Evolutionary conservation across 2,329 filamentous ascomycete species (phyloP), one percentile per base, ranked within the genome.

Genomic region (Sclerotinia trifoliorum): DNA sequence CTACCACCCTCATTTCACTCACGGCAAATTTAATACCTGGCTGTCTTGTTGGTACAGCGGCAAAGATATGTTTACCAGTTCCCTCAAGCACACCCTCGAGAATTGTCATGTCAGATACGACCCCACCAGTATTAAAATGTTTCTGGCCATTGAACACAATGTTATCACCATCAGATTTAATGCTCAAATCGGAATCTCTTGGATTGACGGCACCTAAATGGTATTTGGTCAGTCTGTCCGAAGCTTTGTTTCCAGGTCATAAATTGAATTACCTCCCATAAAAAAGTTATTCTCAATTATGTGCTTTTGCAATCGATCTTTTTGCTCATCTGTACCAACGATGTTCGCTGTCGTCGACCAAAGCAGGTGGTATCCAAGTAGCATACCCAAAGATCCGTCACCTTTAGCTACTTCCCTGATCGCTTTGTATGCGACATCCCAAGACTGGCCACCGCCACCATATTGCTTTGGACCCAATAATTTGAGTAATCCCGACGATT

Each of bases 71-170:
- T 65, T 87, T 80, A 5, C 82, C 80, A 0, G 86, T 88, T 24
- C 81, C 84, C 7, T 85, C 82, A n/a, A 83, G 79, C 0, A 86
- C 84, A 26, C 88, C 88, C 73, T 90, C 88, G 0, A 90, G 81
- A 0, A 90, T 86, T 0, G 87, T 89, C 26, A 90, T 78, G 69
- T 90, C 88, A 0, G 86, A 89, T 2, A 90, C 81, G 0, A 89
- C 87, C 35, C 87, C 88, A 0, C 88, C 88, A 0, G 88, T 90
- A 74, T 88, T 90, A 80, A 90, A 90, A 77, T 85, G 81, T 76
- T 90, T 90, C 77, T 81, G 82, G 1, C 88, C 87, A 68, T 85
- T 84, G 76, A 88, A 90, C 2, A 87, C 75, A 19, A 90, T 76
- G 2, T 82, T 78, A 5, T 86, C 83, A 1, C 84, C 85, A 0